Conservation (phyloP, 805 yeast genomes). For the Pichia heedii region DNA sequence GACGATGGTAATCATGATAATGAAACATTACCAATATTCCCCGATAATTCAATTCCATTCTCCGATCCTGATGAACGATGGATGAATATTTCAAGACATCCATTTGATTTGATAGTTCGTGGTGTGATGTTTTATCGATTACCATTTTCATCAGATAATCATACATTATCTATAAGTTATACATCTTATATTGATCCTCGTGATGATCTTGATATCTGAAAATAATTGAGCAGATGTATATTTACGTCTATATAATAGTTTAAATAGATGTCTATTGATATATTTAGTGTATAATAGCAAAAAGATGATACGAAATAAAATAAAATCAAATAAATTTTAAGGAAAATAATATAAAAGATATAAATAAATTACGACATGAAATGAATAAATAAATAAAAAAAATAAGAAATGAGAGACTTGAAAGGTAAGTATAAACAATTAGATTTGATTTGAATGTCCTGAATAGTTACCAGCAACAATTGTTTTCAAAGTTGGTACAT, state of each 20-base stretch:
- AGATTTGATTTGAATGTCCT: slow-evolving; percentile 23
- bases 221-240: no score
- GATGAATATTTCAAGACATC: slow-evolving; percentile 64
- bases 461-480: slow-evolving; percentile 42
- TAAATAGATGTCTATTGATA: no score
- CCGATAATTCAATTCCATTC: neutral
- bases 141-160: slow-evolving; percentile 48
- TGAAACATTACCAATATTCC: no score
- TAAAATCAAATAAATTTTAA: neutral
- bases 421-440: neutral
- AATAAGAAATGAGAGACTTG: no score
- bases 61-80: slow-evolving; percentile 49
- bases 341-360: no score
- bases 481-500: slow-evolving; percentile 37
- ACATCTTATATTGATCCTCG: slow-evolving; percentile 49
- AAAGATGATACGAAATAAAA: no score
- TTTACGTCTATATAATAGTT: no score
- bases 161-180: slow-evolving; percentile 55
- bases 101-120: slow-evolving; percentile 76
- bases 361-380: neutral
- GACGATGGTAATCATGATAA: slow-evolving; percentile 4
- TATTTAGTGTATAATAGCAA: no score
- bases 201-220: neutral
- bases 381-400: neutral
- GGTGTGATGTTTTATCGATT: slow-evolving; percentile 74